phyloP scores from a whole-genome alignment of 1,284 basidiomycete genomes.

The Ceratobasidium sp. region DNA sequence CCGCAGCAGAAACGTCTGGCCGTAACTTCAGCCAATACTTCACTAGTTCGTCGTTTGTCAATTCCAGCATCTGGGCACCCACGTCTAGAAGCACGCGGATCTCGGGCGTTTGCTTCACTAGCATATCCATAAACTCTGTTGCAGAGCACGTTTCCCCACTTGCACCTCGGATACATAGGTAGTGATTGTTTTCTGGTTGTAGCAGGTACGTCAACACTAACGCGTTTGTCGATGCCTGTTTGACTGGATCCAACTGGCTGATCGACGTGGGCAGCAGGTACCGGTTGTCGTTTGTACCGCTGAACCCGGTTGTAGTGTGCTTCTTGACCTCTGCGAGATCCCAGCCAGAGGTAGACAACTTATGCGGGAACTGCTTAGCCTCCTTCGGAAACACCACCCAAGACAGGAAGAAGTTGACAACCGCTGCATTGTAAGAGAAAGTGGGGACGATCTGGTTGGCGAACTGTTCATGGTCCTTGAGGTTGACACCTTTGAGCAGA shows the following conservation, averaged over 20 bases:
- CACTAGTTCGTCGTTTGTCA: conserved; percentile 55
- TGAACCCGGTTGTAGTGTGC: conserved; percentile 60
- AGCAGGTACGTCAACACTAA: conserved; percentile 57
- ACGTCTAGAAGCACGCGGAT: conserved; percentile 62
- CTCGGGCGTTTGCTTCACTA: conserved; percentile 51
- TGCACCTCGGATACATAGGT: conserved; percentile 47
- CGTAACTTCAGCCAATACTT: conserved; percentile 53
- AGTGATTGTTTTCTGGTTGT: conserved; percentile 55
- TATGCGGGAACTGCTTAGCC: conserved; percentile 59
- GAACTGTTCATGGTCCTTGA: conserved; percentile 54
- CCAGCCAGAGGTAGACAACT: conserved; percentile 61
- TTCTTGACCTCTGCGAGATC: conserved; percentile 56
- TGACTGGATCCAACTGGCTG: conserved; percentile 53
- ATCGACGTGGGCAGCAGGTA: conserved; percentile 60
- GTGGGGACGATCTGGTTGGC: conserved; percentile 48
- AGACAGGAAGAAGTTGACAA: conserved; percentile 60
- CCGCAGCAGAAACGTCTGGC: conserved; percentile 51
- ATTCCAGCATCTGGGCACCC: conserved; percentile 64
- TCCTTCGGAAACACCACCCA: conserved; percentile 59
- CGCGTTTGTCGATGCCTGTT: conserved; percentile 60
- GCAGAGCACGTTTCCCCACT: conserved; percentile 48
- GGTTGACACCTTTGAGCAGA: conserved; percentile 54
- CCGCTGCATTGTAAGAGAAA: conserved; percentile 53
- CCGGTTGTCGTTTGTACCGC: conserved; percentile 63
- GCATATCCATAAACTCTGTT: conserved; percentile 50